Percentiles rank a stretch among this genome's conserved stretches.
Evolutionary conservation across 164 flowering plant genomes (phyloP).

Genomic region (Magnolia sinica): DNA sequence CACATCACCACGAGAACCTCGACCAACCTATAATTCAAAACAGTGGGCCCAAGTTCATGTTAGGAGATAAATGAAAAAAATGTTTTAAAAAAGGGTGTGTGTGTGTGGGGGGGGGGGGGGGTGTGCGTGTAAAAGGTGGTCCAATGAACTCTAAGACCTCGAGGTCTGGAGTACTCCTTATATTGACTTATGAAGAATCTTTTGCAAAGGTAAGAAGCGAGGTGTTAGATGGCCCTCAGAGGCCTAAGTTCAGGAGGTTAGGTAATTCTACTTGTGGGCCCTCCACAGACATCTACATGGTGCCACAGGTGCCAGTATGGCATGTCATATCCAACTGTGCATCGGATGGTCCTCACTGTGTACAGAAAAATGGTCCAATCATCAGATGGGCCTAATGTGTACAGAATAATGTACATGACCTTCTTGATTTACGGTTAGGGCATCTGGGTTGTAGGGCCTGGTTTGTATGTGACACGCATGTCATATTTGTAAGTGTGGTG

Average conservation of each 20-base stretch:
- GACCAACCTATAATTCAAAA: constrained; percentile 52
- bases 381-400: not conserved
- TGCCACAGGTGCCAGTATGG: not conserved
- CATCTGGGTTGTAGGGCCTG: not conserved
- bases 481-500: not conserved
- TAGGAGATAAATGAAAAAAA: not conserved
- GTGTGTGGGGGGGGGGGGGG: too few species aligned
- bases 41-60: not conserved
- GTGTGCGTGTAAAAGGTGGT: too few species aligned
- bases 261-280: not conserved
- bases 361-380: not conserved
- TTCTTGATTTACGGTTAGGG: not conserved
- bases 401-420: not conserved
- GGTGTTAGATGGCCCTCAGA: not conserved
- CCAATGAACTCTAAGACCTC: not conserved
- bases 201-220: not conserved
- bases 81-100: too few species aligned
- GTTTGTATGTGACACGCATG: not conserved
- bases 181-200: not conserved
- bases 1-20: constrained; percentile 87
- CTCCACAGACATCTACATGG: not conserved
- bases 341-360: not conserved
- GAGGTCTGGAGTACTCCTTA: not conserved
- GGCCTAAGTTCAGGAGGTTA: not conserved
- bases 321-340: not conserved